These are phyloP conservation scores for Elaeagnus macrophylla DNA, from an alignment of 306 rosid genomes.

Conservation along the genomic window DNA sequence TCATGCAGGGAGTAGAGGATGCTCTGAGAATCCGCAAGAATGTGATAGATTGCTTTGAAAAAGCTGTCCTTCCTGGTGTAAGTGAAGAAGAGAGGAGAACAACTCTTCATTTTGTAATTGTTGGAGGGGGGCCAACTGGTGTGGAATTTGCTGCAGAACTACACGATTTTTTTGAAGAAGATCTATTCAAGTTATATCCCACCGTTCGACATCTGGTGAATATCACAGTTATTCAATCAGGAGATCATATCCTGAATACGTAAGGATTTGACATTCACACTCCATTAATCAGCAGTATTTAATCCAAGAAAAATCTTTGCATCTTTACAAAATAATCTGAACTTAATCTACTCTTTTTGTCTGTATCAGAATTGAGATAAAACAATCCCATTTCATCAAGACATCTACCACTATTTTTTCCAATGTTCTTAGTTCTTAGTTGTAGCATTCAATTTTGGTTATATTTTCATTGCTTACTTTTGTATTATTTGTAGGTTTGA, in stretches of 20 bases:
- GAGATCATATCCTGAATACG: conserved; percentile 96
- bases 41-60: conserved; percentile 92
- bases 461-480: neutral
- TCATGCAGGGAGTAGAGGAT: conserved; percentile 79
- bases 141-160: conserved; percentile 97
- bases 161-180: conserved; percentile 75
- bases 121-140: conserved; percentile 99
- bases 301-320: too few relatives aligned
- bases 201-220: conserved; percentile 60
- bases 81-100: conserved; percentile 61
- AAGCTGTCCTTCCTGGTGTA: conserved; percentile 68
- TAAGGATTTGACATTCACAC: conserved; percentile 27
- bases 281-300: conserved; percentile 6
- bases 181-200: conserved; percentile 65
- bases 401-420: too few relatives aligned
- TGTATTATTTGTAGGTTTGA: conserved; percentile 57
- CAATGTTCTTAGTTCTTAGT: too few relatives aligned
- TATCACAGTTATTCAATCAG: conserved; percentile 83
- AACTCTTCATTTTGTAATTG: conserved; percentile 91
- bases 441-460: too few relatives aligned
- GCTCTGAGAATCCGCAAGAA: conserved; percentile 72
- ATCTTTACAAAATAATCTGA: too few relatives aligned
- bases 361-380: too few relatives aligned
- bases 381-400: too few relatives aligned
- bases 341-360: too few relatives aligned